Evolutionary conservation across 495 filamentous ascomycete genomes (phyloP), one percentile per base, ranked within the genome.

Genomic region (Pyrenula aspistea): DNA sequence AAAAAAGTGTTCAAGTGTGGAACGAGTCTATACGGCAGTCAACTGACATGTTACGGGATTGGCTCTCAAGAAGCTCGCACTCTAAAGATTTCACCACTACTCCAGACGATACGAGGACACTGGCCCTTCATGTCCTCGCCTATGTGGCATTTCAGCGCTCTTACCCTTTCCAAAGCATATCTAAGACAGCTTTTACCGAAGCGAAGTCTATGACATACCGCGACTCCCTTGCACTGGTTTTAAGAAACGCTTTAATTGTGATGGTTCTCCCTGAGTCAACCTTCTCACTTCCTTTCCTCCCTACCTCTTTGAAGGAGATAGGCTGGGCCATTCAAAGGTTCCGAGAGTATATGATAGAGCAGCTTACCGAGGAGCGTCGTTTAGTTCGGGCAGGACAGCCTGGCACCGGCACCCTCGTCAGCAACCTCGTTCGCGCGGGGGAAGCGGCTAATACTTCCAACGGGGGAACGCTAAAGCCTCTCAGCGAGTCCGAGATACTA

Each of bases 1-100:
- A 69, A 53, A 77, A 72, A 57, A 77, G 73, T 53, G 56, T 57
- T 10, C 54, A 77, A 1, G 76, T 79, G 0, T 81, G 75, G 75
- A 23, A 60, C 2, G 67, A 76, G 49, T 57, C 61, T 0, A 55
- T 74, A 19, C 52, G 53, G 0, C 66, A 71, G 55, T 59, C 59
- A 0, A 48, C 48, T 0, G 63, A 61, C 2, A 70, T 74, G 65
- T 56, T 67, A n/a, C 49, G 63, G 10, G 60, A 63, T 59, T 78
- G 73, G 75, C 51, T 60, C 20, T 49, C 63, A 12, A n/a, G n/a
- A n/a, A n/a, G n/a, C n/a, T n/a, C n/a, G n/a, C n/a, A n/a, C n/a
- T n/a, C n/a, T n/a, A n/a, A n/a, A n/a, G n/a, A n/a, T n/a, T n/a
- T n/a, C n/a, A 55, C 65, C 20, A 53, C 53, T 0, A 51, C 42